Base-by-base conservation (phyloP, 2,329 filamentous ascomycete species). In the Coniochaeta prunicola region DNA sequence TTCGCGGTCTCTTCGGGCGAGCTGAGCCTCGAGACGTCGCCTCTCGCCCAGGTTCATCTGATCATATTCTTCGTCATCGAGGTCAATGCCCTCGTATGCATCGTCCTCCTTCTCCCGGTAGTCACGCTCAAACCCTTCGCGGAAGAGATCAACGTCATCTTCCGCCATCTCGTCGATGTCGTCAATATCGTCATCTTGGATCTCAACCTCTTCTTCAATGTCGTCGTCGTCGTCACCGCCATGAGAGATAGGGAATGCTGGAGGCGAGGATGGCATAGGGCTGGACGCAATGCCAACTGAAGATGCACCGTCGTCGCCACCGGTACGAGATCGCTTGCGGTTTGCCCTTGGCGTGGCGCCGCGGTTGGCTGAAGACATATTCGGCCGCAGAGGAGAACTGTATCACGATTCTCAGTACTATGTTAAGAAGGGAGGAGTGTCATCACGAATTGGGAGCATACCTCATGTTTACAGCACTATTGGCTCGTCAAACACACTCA, bases 111-210 rank as follows among this genome's bases (percentile, higher is more conserved):
- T 82, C 19, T 85, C 77, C 65, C 78, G 77, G 72, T 91, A 91
- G 67, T 92, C 90, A 56, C 80, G 81, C 68, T 89, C 86, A 65
- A 88, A 89, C 30, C 88, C 87, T 62, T 89, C 84, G 45, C 83
- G 86, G 70, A 93, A 93, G 38, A 90, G 79, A 67, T 92, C 89
- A 61, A 94, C 84, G 59, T 90, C 88, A 58, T 92, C 90, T 67
- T 92, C 91, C 10, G 90, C 88, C 77, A 85, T 85, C 69, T 92
- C 89, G 66, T 94, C 91, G 48, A 92, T 81, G 59, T 94, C 88
- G 58, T 91, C 89, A 19, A 87, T 79, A 64, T 88, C 87, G 64
- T 88, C 87, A 63, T 88, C 86, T 64, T 91, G 86, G 53, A 87
- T 78, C 68, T 91, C 87, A 56, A 83, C 81, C 56, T 91, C 87